These are phyloP conservation scores for Tritrichomonas foetus DNA, from an alignment of 208 protist genomes.

Conservation along the genomic window DNA sequence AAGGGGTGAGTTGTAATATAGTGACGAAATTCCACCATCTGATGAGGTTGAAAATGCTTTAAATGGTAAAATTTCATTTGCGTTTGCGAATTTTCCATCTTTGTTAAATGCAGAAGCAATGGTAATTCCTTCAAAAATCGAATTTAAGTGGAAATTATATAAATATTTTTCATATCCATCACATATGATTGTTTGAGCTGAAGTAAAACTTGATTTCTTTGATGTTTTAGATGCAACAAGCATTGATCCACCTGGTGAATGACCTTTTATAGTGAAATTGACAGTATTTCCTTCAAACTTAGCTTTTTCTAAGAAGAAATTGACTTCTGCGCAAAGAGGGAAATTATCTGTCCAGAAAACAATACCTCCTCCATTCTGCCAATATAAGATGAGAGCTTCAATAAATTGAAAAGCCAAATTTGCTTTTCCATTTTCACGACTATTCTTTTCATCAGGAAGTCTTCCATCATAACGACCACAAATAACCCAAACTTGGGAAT, in stretches of 20 bases:
- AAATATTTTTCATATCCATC: neutral
- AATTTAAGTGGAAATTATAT: neutral
- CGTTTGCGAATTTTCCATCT: neutral
- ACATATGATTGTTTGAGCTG: neutral
- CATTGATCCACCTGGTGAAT: neutral
- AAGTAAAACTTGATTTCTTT: neutral
- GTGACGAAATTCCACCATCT: neutral
- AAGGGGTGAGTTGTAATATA: neutral
- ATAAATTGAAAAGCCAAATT: neutral
- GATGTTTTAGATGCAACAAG: neutral
- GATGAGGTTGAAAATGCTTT: neutral
- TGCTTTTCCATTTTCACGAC: neutral
- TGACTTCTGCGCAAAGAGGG: neutral
- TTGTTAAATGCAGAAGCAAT: neutral
- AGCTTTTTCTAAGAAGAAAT: neutral
- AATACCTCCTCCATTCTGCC: neutral
- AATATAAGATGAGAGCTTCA: neutral
- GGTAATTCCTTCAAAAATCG: neutral
- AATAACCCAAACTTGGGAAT: neutral
- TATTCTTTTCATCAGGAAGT: neutral
- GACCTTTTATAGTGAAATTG: neutral
- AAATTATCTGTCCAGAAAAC: neutral
- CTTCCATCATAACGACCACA: neutral
- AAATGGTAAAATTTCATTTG: neutral
- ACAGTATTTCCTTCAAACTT: neutral